These are phyloP conservation scores for Extremus antarcticus DNA, from an alignment of 495 filamentous ascomycete genomes.

Conservation along the genomic window DNA sequence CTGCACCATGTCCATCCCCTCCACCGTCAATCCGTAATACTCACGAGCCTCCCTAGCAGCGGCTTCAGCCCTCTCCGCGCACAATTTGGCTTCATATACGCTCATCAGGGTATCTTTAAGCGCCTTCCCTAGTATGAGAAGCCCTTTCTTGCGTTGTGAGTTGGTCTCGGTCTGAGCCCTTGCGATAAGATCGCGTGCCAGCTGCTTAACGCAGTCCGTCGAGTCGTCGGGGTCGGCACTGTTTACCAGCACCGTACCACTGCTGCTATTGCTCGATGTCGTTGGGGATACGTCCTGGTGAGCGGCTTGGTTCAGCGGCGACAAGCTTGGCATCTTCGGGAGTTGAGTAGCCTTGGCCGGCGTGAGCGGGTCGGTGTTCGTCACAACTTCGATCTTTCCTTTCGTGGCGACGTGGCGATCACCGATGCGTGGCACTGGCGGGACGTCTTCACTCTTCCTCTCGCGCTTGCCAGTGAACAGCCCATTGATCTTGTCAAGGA, in stretches of 20 bases:
- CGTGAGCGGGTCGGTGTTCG: neutral
- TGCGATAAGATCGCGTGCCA: too few relatives aligned
- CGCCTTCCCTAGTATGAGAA: too few relatives aligned
- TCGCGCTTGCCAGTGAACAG: constrained; percentile 14
- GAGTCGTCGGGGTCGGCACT: too few relatives aligned
- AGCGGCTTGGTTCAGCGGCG: neutral
- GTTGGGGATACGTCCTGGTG: too few relatives aligned
- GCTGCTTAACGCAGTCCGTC: too few relatives aligned
- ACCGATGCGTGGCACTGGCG: constrained; percentile 6
- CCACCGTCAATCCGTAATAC: constrained; percentile 9
- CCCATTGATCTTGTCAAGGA: constrained; percentile 17
- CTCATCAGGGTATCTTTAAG: constrained; percentile 11
- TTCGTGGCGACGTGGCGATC: neutral
- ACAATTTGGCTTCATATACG: constrained; percentile 12
- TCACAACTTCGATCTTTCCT: neutral
- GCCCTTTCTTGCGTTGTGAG: too few relatives aligned
- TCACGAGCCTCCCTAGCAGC: constrained; percentile 9
- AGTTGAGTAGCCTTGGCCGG: neutral
- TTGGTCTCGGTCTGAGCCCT: too few relatives aligned
- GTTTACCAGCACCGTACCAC: too few relatives aligned
- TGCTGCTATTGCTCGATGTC: too few relatives aligned
- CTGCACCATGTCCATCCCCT: constrained; percentile 10
- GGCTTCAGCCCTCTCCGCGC: constrained; percentile 7
- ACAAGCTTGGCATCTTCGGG: constrained; percentile 10
- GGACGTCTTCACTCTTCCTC: neutral